Evolutionary conservation across 208 protist genomes (phyloP).

Genomic region (Trypanosoma grayi): DNA sequence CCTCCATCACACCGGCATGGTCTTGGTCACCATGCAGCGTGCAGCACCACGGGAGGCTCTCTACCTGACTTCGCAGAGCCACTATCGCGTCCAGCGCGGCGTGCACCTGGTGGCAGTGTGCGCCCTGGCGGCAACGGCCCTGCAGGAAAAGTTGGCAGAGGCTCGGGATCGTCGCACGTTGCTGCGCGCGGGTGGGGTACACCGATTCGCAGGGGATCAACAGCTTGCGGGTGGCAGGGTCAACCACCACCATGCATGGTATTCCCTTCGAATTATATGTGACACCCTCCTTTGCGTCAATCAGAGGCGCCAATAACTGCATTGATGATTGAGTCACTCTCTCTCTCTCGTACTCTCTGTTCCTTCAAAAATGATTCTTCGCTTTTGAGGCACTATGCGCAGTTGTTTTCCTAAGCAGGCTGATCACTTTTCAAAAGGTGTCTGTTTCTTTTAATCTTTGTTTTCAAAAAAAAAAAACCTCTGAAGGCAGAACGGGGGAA

Average conservation of each 20-base stretch:
- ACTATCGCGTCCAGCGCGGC: constrained; percentile 46
- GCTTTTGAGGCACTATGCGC: no score
- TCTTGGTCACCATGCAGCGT: constrained; percentile 54
- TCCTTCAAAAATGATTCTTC: no score
- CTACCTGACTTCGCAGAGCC: constrained; percentile 47
- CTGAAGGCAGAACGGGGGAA: no score
- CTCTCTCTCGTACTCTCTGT: no score
- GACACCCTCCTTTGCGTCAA: background rate
- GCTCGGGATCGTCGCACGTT: constrained; percentile 38
- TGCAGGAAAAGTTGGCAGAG: constrained; percentile 73
- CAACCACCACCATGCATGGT: constrained; percentile 23
- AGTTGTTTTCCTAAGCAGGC: no score
- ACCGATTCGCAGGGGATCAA: constrained; percentile 15
- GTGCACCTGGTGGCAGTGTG: constrained; percentile 76
- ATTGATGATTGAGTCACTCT: no score
- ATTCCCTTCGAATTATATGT: background rate
- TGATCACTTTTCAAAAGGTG: no score
- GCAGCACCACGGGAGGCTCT: constrained; percentile 67
- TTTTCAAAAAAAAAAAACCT: no score
- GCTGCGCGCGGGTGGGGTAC: constrained; percentile 16
- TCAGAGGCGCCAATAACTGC: background rate
- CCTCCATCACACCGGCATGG: background rate
- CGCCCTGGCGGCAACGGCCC: constrained; percentile 56
- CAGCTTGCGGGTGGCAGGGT: constrained; percentile 27
- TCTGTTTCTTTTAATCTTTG: no score